Evolutionary conservation across 768 basidiomycete species (phyloP).

Genomic region (Nidularia sp.): DNA sequence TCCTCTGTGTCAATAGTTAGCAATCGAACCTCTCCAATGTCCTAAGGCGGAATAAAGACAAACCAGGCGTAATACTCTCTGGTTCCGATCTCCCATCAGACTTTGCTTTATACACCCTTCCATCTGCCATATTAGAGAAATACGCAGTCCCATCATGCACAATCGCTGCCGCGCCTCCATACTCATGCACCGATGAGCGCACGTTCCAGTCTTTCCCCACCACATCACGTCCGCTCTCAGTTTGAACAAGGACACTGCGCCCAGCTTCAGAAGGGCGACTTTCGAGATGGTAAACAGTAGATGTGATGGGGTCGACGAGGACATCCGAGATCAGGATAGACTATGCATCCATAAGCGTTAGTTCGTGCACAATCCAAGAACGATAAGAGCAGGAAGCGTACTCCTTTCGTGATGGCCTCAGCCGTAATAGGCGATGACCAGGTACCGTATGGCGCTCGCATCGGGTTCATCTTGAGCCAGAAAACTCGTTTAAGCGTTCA

Average conservation of each 20-base stretch:
- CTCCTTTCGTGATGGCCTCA: slow-evolving; percentile 40
- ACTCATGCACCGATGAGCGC: slow-evolving; percentile 42
- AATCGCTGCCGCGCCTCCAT: slow-evolving; percentile 62
- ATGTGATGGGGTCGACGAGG: slow-evolving; percentile 47
- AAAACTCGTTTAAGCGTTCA: too few relatives aligned
- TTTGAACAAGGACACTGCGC: slow-evolving; percentile 55
- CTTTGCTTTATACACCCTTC: slow-evolving; percentile 44
- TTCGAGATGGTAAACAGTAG: slow-evolving; percentile 53
- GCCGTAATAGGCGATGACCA: slow-evolving; percentile 54
- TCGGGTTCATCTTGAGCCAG: too few relatives aligned
- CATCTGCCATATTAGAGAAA: slow-evolving; percentile 56
- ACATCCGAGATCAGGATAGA: slow-evolving; percentile 36
- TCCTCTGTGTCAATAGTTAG: slow-evolving; percentile 26
- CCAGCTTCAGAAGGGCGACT: slow-evolving; percentile 47
- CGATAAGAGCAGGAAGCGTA: slow-evolving; percentile 13
- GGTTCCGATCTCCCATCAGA: slow-evolving; percentile 30
- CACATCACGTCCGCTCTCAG: slow-evolving; percentile 43
- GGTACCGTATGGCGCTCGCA: slow-evolving; percentile 46
- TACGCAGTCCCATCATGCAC: slow-evolving; percentile 46
- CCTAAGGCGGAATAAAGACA: too few relatives aligned
- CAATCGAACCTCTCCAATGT: too few relatives aligned
- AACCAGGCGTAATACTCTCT: slow-evolving; percentile 69
- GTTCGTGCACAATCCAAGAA: not conserved
- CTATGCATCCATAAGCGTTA: slow-evolving; percentile 9
- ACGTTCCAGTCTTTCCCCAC: slow-evolving; percentile 53